phyloP scores from a whole-genome alignment of 1,284 basidiomycete genomes.

The Marasmius oreades region DNA sequence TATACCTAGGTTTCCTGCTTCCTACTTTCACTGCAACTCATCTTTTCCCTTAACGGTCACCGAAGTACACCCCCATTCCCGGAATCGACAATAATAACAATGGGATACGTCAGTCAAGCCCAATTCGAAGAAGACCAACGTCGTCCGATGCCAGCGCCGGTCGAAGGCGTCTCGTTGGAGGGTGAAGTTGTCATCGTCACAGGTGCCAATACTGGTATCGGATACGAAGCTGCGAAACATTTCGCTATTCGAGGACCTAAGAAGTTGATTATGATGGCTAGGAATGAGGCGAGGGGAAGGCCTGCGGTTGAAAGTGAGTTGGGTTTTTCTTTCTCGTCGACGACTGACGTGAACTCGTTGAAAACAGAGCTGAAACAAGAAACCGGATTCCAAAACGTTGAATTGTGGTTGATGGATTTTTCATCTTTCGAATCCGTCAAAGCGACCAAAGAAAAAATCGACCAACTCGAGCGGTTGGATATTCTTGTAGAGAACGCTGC shows the following conservation, averaged over 20 bases:
- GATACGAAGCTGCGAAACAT: conserved; percentile 29
- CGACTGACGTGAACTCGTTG: background rate
- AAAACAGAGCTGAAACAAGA: conserved; percentile 25
- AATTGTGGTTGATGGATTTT: conserved; percentile 37
- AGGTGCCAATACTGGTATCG: conserved; percentile 31
- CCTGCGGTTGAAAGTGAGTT: conserved; percentile 19
- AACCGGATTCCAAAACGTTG: conserved; percentile 27
- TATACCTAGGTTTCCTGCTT: too few species aligned
- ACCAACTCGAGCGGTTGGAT: conserved; percentile 32
- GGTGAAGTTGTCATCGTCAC: conserved; percentile 31
- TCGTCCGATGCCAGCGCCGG: conserved; percentile 22
- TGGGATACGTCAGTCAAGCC: too few species aligned
- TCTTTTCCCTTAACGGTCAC: too few species aligned
- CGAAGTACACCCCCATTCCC: too few species aligned
- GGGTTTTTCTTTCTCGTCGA: background rate
- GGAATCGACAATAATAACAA: too few species aligned
- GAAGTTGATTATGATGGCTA: conserved; percentile 25
- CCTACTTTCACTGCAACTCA: too few species aligned
- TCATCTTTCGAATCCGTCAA: conserved; percentile 34
- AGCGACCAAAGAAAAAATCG: conserved; percentile 32
- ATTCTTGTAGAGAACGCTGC: conserved; percentile 39
- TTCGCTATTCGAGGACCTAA: conserved; percentile 29
- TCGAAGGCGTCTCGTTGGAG: conserved; percentile 24
- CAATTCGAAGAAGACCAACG: background rate
- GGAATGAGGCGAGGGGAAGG: conserved; percentile 22